Evolutionary conservation across 352 stramenopile species (phyloP).

Genomic region (Phytophthora constricta): DNA sequence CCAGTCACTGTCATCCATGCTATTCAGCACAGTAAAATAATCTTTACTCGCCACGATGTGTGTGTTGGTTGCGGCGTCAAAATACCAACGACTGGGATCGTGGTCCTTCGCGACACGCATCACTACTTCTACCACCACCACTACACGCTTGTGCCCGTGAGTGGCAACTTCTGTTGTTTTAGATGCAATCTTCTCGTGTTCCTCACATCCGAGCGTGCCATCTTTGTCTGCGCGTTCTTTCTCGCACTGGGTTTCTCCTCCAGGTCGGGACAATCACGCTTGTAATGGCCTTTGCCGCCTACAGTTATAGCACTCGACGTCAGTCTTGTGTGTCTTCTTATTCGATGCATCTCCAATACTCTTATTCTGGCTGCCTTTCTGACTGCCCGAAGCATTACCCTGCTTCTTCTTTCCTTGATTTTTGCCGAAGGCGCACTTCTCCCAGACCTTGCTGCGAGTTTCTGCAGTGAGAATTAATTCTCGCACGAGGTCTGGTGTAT

Average conservation of each 20-base stretch:
- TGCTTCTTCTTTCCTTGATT: conserved; percentile 1
- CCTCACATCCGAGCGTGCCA: background rate
- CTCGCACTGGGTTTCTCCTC: background rate
- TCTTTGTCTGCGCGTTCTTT: conserved; percentile 2
- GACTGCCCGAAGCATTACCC: background rate
- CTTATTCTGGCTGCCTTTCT: background rate
- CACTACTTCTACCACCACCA: background rate
- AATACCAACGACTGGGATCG: conserved; percentile 18
- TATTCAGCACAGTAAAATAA: conserved; percentile 20
- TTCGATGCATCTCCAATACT: background rate
- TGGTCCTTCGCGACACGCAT: conserved; percentile 4
- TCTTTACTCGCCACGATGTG: conserved; percentile 23
- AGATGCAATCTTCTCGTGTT: background rate
- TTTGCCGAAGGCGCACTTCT: conserved; percentile 11
- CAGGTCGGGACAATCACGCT: background rate
- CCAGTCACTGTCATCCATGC: conserved; percentile 27
- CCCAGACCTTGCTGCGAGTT: conserved; percentile 9
- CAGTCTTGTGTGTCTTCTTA: background rate
- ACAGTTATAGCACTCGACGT: background rate
- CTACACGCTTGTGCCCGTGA: background rate
- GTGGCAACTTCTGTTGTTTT: background rate
- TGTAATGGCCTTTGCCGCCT: background rate
- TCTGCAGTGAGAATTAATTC: conserved; percentile 4
- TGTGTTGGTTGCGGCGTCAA: conserved; percentile 18
- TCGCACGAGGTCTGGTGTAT: conserved; percentile 3